Base-by-base conservation (phyloP, 306 rosid genomes). In the Quercus berberidifolia region DNA sequence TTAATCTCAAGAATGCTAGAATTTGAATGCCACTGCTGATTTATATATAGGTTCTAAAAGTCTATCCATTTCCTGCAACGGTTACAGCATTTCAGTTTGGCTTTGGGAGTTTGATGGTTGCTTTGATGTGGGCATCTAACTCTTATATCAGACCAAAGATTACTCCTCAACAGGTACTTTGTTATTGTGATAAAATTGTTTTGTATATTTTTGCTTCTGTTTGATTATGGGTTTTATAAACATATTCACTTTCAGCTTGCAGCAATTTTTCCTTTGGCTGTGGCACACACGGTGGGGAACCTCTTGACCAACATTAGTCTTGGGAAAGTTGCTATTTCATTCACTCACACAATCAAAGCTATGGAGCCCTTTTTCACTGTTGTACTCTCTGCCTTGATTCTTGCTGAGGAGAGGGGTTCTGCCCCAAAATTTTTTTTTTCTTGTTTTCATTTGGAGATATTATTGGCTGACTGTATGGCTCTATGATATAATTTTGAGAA, bases 51-150 rank as follows among this genome's bases (percentile, higher is more conserved):
- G 92, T 90, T 89, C 88, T 92, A 89, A 90, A 92, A 92, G 92
- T 87, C 86, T 92, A 89, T 86, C 92, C 95, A 82, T 92, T 92
- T 87, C 95, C 95, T 82, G 93, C 97, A 76, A 92, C 95, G 55
- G 88, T 92, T 35, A 90, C 95, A 23, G 88, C 91, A 46, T 87
- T 90, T 79, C 92, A 92, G 54, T 81, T 86, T 38, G 90, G 90
- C 69, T 84, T 88, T 68, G 85, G 83, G 30, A 33, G 93, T 2
- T 5, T 89, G 76, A 82, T 89, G 86, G 85, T 87, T 49, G 83
- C 63, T 74, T 78, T 92, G 78, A 70, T 92, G 69, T 92, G 95
- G 97, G 21, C 78, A 28, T 74, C 90, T 25, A 90, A 92, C 77
- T 87, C 90, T 64, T 63, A 89, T 70, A 80, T 83, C 18, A 89